Percentiles rank a stretch among this genome's conserved stretches.
Evolutionary conservation across 108 stramenopile species (phyloP).

Genomic region (Nitzschia sp.): DNA sequence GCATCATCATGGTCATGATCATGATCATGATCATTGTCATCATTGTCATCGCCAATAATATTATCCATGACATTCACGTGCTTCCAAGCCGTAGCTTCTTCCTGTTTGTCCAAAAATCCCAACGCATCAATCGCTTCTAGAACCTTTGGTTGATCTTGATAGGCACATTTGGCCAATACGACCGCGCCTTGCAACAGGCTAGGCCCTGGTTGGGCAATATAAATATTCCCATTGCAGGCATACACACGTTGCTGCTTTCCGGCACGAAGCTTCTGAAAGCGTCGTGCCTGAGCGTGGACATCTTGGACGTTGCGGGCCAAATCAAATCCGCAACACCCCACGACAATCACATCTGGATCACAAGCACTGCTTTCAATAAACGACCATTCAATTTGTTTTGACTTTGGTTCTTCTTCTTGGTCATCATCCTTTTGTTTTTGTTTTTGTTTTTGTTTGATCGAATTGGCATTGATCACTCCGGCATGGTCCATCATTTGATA

Average conservation of each 20-base stretch:
- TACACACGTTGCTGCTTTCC: constrained; percentile 52
- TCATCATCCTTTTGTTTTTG: constrained; percentile 5
- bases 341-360: constrained; percentile 86
- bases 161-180: constrained; percentile 71
- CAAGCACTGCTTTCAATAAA: constrained; percentile 46
- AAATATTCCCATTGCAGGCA: constrained; percentile 81
- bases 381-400: constrained; percentile 64
- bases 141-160: constrained; percentile 43
- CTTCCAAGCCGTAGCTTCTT: constrained; percentile 17
- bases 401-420: constrained; percentile 59
- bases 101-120: not conserved
- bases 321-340: constrained; percentile 92
- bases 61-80: constrained; percentile 11
- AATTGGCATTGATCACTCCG: constrained; percentile 48
- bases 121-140: constrained; percentile 45
- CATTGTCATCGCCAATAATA: too few relatives aligned
- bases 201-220: constrained; percentile 89
- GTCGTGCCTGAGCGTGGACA: constrained; percentile 11
- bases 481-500: constrained; percentile 84
- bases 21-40: too few relatives aligned
- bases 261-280: constrained; percentile 50
- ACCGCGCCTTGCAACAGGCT: constrained; percentile 73
- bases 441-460: constrained; percentile 15
- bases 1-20: too few relatives aligned
- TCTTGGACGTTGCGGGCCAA: constrained; percentile 73